These are phyloP conservation scores for Oryza glaberrima DNA, from an alignment of 176 grass and related monocot genomes.

Conservation along the genomic window DNA sequence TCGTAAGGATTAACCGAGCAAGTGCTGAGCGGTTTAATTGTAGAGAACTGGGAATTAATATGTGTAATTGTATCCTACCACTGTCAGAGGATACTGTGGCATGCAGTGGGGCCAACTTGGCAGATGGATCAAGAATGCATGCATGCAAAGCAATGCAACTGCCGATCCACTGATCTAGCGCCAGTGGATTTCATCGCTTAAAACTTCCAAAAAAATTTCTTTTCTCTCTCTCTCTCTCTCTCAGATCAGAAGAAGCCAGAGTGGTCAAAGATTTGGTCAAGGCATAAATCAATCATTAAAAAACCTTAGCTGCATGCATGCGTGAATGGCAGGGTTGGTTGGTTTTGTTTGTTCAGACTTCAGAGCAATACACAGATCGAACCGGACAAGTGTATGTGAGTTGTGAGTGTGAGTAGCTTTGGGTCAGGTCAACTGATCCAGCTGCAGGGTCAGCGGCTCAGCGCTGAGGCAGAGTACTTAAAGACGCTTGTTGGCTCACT, in stretches of 20 bases:
- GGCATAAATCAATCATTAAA: slow-evolving; percentile 9
- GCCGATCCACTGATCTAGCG: no score
- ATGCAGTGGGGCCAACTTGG: not conserved
- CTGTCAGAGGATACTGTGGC: not conserved
- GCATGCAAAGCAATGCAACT: no score
- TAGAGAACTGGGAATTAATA: no score
- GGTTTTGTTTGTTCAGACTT: not conserved
- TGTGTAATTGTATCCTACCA: not conserved
- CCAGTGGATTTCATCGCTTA: not conserved
- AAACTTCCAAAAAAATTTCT: not conserved
- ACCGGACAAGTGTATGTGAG: no score
- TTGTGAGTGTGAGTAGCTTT: not conserved
- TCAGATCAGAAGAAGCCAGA: not conserved
- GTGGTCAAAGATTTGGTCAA: slow-evolving; percentile 12
- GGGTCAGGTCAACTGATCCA: not conserved
- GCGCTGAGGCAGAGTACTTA: not conserved
- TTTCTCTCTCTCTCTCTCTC: not conserved
- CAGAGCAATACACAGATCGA: not conserved
- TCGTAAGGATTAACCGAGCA: no score
- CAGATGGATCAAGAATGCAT: no score
- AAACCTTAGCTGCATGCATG: not conserved
- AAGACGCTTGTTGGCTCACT: not conserved
- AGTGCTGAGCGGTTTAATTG: no score
- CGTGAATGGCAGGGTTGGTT: not conserved
- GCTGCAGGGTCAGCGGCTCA: not conserved